phyloP scores from a whole-genome alignment of 2,329 filamentous ascomycete species.

The Alternaria conjuncta region DNA sequence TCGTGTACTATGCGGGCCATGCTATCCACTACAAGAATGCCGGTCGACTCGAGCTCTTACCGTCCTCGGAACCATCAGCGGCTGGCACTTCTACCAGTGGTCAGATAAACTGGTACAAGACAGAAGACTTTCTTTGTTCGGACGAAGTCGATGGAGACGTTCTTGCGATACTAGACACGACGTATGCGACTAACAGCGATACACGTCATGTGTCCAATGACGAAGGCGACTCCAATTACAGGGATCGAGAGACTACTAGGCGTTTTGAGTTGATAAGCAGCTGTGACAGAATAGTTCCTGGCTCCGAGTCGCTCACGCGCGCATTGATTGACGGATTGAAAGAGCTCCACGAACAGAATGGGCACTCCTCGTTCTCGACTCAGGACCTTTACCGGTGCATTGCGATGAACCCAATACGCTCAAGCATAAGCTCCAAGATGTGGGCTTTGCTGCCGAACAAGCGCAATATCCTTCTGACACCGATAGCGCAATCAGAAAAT shows the following conservation, averaged over 20 bases:
- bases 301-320: background rate
- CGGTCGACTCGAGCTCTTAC: background rate
- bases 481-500: rapidly evolving
- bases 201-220: background rate
- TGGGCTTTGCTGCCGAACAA: background rate
- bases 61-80: background rate
- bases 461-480: background rate
- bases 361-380: rapidly evolving
- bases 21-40: background rate
- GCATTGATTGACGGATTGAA: background rate
- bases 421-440: background rate
- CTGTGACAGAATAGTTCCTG: rapidly evolving
- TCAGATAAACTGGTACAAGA: background rate
- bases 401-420: background rate
- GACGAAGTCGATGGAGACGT: background rate
- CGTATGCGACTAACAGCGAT: rapidly evolving
- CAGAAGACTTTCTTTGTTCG: background rate
- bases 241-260: rapidly evolving
- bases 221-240: rapidly evolving
- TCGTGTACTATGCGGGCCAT: background rate
- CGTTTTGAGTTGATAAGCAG: background rate
- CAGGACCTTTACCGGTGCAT: background rate
- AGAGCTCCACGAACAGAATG: rapidly evolving
- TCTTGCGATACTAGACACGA: background rate
- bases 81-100: rapidly evolving